Evolutionary conservation across 148 eudicot genomes (phyloP).

Genomic region (Rhododendron ovatum): DNA sequence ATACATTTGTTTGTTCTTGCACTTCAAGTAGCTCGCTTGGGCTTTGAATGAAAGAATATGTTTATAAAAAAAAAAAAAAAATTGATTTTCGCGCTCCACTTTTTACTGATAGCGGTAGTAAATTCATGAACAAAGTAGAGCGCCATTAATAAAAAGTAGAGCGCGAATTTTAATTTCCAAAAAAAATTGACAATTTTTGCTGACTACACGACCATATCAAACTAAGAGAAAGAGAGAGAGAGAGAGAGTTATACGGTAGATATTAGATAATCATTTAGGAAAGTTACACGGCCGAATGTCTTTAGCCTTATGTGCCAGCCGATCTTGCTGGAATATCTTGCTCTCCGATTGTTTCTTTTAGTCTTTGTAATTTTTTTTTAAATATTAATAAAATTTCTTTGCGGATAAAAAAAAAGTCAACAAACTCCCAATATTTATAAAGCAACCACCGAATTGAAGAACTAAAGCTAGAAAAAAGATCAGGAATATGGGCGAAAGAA

Average conservation of each 20-base stretch:
- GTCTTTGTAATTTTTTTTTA: too few relatives aligned
- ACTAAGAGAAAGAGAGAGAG: neutral
- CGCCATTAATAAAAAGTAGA: too few relatives aligned
- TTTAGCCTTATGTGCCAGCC: too few relatives aligned
- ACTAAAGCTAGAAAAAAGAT: neutral
- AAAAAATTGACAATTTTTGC: neutral
- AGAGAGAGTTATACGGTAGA: neutral
- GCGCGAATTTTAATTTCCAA: too few relatives aligned
- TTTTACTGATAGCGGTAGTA: too few relatives aligned
- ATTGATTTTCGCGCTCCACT: too few relatives aligned
- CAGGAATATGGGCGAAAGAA: neutral
- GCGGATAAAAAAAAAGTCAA: neutral
- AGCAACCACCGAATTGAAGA: neutral
- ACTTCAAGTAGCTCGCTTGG: neutral
- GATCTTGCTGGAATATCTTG: too few relatives aligned
- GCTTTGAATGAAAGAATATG: neutral
- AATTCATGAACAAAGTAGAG: too few relatives aligned
- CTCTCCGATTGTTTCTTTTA: too few relatives aligned
- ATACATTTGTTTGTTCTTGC: neutral
- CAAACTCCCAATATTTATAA: neutral
- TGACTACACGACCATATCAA: neutral
- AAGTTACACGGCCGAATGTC: too few relatives aligned
- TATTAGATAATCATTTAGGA: neutral
- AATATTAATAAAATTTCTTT: too few relatives aligned
- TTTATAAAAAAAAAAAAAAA: too few relatives aligned